Percentiles rank a stretch among this genome's conserved stretches.
phyloP scores from a whole-genome alignment of 2,329 filamentous ascomycete species.

The Clonostachys solani region DNA sequence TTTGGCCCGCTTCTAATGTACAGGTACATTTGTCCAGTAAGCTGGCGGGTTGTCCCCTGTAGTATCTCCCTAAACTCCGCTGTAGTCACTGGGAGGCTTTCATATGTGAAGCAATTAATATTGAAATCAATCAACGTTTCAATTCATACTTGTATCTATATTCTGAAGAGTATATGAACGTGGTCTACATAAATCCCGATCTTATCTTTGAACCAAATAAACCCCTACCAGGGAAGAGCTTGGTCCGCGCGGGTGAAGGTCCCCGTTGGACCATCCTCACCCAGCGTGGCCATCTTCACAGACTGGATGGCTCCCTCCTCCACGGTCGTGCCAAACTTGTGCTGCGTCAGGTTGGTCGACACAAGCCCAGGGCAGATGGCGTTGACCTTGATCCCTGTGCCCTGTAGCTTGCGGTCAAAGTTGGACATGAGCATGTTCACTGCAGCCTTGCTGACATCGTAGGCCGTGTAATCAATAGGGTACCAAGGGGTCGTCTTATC shows the following conservation, averaged over 20 bases:
- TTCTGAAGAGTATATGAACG: no score
- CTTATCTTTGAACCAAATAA: background rate
- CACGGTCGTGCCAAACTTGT: slow-evolving; percentile 5
- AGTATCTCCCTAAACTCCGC: no score
- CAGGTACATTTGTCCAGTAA: no score
- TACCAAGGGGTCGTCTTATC: slow-evolving; percentile 19
- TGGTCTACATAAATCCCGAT: no score
- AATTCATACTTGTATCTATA: no score
- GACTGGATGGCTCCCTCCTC: slow-evolving; percentile 20
- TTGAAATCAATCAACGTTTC: no score
- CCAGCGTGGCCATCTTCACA: slow-evolving; percentile 20
- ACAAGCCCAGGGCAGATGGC: slow-evolving; percentile 29
- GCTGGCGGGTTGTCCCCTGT: no score
- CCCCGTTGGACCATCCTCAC: slow-evolving; percentile 17
- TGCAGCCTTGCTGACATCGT: slow-evolving; percentile 34
- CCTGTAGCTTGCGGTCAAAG: slow-evolving; percentile 21
- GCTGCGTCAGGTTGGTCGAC: slow-evolving; percentile 17
- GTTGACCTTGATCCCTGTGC: slow-evolving; percentile 24
- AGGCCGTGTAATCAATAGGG: slow-evolving; percentile 20
- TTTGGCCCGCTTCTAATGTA: no score
- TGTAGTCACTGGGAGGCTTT: no score
- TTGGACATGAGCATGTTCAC: slow-evolving; percentile 31
- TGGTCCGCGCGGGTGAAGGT: slow-evolving; percentile 15
- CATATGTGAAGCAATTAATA: no score
- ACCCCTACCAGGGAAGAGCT: slow-evolving; percentile 3